phyloP scores from a whole-genome alignment of 2,329 filamentous ascomycete species.

The Colletotrichum spinosum region DNA sequence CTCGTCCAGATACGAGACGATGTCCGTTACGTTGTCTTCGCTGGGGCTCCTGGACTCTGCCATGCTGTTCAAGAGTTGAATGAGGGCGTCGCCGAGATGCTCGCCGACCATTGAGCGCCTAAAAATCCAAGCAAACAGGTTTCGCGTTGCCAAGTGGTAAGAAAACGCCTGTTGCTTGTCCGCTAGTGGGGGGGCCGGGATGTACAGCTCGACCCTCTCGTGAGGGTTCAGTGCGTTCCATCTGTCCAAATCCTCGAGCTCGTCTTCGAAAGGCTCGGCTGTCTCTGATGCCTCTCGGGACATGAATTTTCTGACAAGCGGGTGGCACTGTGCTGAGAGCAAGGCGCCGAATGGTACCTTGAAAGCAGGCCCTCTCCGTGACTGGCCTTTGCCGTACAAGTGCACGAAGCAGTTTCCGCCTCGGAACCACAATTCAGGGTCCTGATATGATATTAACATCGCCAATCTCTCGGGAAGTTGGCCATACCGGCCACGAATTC shows the following conservation, averaged over 20 bases:
- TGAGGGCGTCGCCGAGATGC: constrained; percentile 72
- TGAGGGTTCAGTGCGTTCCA: constrained; percentile 47
- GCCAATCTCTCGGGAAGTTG: too few relatives aligned
- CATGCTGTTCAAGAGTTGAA: constrained; percentile 74
- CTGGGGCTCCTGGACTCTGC: constrained; percentile 67
- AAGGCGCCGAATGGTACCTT: constrained; percentile 70
- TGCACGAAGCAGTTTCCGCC: constrained; percentile 78
- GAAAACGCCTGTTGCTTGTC: constrained; percentile 66
- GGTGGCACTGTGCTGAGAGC: constrained; percentile 67
- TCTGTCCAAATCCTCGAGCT: constrained; percentile 44
- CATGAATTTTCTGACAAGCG: constrained; percentile 68
- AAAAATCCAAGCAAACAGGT: constrained; percentile 80
- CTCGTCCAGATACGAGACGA: constrained; percentile 74
- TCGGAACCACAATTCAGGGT: constrained; percentile 76
- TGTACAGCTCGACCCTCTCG: constrained; percentile 69
- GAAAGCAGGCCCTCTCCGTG: constrained; percentile 75
- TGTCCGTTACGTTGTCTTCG: constrained; percentile 68
- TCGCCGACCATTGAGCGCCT: constrained; percentile 75
- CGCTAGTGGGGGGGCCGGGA: constrained; percentile 70
- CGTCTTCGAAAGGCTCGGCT: constrained; percentile 13
- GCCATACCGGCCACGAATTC: background rate
- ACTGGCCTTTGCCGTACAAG: constrained; percentile 74
- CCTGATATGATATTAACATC: constrained; percentile 56
- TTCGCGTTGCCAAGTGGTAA: constrained; percentile 77
- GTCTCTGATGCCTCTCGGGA: constrained; percentile 37